Evolutionary conservation across 768 basidiomycete genomes (phyloP).

Genomic region (Phaeotremella skinneri): DNA sequence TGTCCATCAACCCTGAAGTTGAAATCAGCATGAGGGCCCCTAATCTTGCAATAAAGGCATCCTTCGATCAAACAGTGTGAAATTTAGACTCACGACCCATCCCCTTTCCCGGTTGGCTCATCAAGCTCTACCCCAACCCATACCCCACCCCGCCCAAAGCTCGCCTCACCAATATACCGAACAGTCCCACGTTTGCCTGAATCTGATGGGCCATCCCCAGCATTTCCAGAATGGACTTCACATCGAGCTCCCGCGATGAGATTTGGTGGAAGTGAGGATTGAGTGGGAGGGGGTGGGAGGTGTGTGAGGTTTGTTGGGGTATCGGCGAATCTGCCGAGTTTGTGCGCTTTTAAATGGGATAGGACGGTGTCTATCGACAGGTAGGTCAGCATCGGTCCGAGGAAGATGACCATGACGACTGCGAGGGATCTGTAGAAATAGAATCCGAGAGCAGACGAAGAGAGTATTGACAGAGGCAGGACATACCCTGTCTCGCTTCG

Average conservation of each 20-base stretch:
- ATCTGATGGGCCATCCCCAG: conserved; percentile 58
- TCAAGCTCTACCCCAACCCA: conserved; percentile 96
- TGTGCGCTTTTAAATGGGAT: conserved; percentile 79
- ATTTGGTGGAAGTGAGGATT: conserved; percentile 46
- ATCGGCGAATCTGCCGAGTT: conserved; percentile 80
- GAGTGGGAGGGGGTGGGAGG: conserved; percentile 41
- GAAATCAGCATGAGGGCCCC: background rate
- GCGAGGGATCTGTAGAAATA: background rate
- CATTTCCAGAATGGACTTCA: conserved; percentile 67
- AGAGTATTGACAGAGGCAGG: background rate
- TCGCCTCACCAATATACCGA: conserved; percentile 76
- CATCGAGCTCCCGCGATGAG: conserved; percentile 74
- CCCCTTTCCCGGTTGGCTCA: conserved; percentile 92
- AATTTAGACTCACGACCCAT: conserved; percentile 76
- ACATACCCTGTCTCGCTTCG: conserved; percentile 69
- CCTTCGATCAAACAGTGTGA: background rate
- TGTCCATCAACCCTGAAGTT: conserved; percentile 72
- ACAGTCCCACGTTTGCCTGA: conserved; percentile 78
- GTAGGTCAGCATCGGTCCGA: background rate
- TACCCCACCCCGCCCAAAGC: conserved; percentile 63
- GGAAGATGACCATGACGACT: no score
- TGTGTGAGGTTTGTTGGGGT: conserved; percentile 40
- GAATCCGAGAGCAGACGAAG: background rate
- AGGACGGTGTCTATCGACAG: conserved; percentile 71
- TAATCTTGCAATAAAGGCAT: background rate